phyloP scores from a whole-genome alignment of 305 asterid genomes.

The Fraxinus albicans region DNA sequence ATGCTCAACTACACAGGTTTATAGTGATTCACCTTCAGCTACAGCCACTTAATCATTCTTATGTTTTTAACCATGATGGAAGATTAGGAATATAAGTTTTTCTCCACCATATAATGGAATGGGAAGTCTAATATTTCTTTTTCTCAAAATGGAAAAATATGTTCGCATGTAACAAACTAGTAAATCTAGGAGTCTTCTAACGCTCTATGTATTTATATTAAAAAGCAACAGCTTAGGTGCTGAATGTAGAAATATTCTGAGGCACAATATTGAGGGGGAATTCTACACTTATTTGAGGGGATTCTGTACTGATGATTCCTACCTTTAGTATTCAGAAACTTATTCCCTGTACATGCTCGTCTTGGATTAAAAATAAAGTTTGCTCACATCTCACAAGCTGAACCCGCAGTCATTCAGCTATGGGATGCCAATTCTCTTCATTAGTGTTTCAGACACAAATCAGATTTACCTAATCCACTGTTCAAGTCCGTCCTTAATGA shows the following conservation, averaged over 20 bases:
- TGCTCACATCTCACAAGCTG: slow-evolving; percentile 45
- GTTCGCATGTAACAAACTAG: neutral
- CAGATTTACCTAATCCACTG: slow-evolving; percentile 21
- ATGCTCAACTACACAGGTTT: neutral
- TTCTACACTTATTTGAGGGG: slow-evolving; percentile 12
- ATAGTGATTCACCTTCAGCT: neutral
- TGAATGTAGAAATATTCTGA: neutral
- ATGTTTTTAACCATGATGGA: neutral
- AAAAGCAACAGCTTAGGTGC: neutral
- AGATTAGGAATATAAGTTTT: neutral
- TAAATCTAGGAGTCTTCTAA: neutral
- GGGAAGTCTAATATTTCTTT: neutral
- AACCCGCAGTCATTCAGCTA: slow-evolving; percentile 29
- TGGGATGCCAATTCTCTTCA: slow-evolving; percentile 40
- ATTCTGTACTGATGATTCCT: slow-evolving; percentile 12
- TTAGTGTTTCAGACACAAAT: slow-evolving; percentile 14
- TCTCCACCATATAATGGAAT: neutral
- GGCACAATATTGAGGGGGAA: slow-evolving; percentile 11
- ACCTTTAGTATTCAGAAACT: slow-evolving; percentile 11
- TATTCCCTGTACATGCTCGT: slow-evolving; percentile 33
- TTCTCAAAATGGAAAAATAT: neutral
- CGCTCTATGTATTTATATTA: neutral
- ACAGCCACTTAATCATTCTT: neutral
- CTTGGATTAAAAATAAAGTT: slow-evolving; percentile 18
- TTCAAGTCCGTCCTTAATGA: slow-evolving; percentile 37